Evolutionary conservation across 2,329 filamentous ascomycete species (phyloP).

Genomic region (Verticillium klebahnii): DNA sequence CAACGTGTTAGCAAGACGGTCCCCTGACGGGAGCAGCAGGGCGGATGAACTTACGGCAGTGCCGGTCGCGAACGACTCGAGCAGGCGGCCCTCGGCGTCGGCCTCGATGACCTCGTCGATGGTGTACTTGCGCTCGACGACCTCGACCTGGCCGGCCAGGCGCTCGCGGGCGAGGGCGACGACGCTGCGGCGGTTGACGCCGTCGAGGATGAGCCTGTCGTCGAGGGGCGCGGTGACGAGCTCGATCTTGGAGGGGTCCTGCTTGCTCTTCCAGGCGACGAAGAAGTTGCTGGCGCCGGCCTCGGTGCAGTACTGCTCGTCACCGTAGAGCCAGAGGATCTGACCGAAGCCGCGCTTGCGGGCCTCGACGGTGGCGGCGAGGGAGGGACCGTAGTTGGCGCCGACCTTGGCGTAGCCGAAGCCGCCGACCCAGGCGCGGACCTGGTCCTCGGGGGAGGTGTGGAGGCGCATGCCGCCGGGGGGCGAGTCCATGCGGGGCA

Average conservation of each 20-base stretch:
- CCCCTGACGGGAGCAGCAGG: not conserved
- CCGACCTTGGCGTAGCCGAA: conserved; percentile 91
- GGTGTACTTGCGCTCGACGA: conserved; percentile 78
- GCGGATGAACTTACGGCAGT: conserved; percentile 64
- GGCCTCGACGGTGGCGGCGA: conserved; percentile 75
- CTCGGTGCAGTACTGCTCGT: conserved; percentile 76
- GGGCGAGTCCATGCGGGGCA: conserved; percentile 51
- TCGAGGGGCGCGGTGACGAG: conserved; percentile 80
- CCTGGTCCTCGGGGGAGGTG: conserved; percentile 74
- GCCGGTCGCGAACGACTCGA: conserved; percentile 83
- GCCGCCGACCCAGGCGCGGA: conserved; percentile 89
- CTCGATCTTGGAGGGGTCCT: conserved; percentile 52
- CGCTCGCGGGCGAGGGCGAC: conserved; percentile 66
- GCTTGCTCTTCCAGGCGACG: conserved; percentile 66
- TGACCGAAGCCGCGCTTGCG: conserved; percentile 72
- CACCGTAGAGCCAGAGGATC: conserved; percentile 89
- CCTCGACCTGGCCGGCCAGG: conserved; percentile 55
- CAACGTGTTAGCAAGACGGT: conserved; percentile 12
- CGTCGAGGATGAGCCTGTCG: conserved; percentile 79
- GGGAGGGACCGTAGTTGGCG: conserved; percentile 84
- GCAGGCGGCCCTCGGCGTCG: conserved; percentile 65
- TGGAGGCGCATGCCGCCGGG: conserved; percentile 65
- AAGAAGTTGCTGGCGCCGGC: conserved; percentile 93
- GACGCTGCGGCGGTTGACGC: conserved; percentile 79
- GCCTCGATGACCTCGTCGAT: conserved; percentile 75